A percentile compares a stretch with the other conserved stretches of the same genome.
phyloP scores from a whole-genome alignment of 2,329 filamentous ascomycete species.

The Aureobasidium sp. region DNA sequence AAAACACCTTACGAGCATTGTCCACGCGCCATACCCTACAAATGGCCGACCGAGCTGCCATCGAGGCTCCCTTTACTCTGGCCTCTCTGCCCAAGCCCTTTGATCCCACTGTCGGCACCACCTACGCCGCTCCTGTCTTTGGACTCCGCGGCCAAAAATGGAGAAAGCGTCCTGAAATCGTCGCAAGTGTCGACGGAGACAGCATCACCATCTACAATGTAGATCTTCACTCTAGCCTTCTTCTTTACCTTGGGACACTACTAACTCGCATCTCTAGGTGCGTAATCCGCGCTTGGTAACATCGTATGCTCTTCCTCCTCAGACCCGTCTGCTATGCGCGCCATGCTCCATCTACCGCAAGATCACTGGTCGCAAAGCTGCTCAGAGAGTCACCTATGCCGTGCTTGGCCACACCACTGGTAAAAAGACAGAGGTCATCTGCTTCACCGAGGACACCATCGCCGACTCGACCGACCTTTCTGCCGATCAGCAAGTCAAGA shows the following conservation, averaged over 20 bases:
- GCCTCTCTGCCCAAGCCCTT: conserved; percentile 38
- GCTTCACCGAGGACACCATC: conserved; percentile 43
- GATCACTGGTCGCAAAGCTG: conserved; percentile 32
- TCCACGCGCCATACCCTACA: background rate
- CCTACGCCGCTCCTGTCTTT: conserved; percentile 41
- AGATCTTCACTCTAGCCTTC: conserved; percentile 25
- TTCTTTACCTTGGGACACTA: background rate
- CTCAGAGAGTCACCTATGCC: conserved; percentile 50
- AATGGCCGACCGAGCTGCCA: conserved; percentile 15
- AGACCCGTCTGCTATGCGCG: conserved; percentile 48
- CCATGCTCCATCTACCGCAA: conserved; percentile 52
- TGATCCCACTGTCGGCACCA: conserved; percentile 31
- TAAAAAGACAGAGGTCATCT: conserved; percentile 44
- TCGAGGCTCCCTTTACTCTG: conserved; percentile 33
- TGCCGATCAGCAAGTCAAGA: conserved; percentile 22
- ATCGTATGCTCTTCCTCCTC: conserved; percentile 54
- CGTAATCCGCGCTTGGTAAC: conserved; percentile 53
- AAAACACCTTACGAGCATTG: background rate
- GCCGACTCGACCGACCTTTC: conserved; percentile 24
- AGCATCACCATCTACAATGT: conserved; percentile 55
- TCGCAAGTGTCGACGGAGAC: conserved; percentile 52
- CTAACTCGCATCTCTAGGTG: conserved; percentile 35
- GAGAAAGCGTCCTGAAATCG: conserved; percentile 55
- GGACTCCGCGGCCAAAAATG: conserved; percentile 49
- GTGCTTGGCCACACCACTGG: conserved; percentile 19